Base-by-base conservation (phyloP, 108 stramenopile genomes). In the Hondaea fermentalgiana region DNA sequence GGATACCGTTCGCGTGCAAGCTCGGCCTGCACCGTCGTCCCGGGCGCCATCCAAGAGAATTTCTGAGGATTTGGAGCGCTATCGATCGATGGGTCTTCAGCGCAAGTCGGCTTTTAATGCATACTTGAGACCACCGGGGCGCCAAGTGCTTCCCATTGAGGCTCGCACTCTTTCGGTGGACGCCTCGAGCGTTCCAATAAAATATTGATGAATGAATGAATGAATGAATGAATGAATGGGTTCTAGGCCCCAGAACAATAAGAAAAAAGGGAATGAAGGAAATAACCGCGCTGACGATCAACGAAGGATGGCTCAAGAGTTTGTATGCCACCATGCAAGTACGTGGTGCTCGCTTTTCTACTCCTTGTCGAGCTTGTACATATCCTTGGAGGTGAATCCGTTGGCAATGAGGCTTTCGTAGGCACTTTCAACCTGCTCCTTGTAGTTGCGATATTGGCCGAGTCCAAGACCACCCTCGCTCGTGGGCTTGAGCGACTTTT, bases 331-430 rank as follows among this genome's bases (percentile, higher is more conserved):
- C 35, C 35, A 35, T 35, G 35, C 55, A 16, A 69, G 64, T 23
- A 4, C 64, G 64, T 23, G 64, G 35, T 21, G 60, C 17, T 14
- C 42, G 42, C 64, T 69, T 69, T 59, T 23, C n/a, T 59, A 69
- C 64, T 69, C 64, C 64, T 83, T 83, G 51, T 83, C 76, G 49
- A 83, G 51, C 45, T 21, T 83, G 76, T 83, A 83, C 25, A 25
- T 47, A 4, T 83, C 76, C 76, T 53, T 47, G 76, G 76, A 83
- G 51, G 19, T 28, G 28, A 83, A 83, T 8, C 76, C 76, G 51
- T 83, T 83, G 17, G 19, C 51, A 17, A 83, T 47, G n/a, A 53
- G n/a, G 51, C 49, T 53, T 23, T 83, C 76, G 49, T 53, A 47
- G 17, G 76, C 28, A 35, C 76, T 53, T 4, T 53, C 76, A 23